Base-by-base conservation (phyloP, 352 stramenopile genomes). In the Globisporangium nodosum region DNA sequence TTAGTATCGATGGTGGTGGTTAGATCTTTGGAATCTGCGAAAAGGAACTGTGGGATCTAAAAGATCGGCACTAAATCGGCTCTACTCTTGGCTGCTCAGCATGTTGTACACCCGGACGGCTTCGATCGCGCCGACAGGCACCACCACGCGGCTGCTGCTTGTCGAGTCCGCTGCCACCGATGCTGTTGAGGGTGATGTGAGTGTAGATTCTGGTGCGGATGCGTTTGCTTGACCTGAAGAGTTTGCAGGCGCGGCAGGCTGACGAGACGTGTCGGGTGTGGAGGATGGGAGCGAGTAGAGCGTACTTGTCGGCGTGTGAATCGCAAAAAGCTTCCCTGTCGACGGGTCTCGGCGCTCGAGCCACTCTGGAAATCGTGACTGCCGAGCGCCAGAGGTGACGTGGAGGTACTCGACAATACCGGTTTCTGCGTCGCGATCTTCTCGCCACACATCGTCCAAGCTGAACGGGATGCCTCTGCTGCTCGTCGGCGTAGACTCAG, bases 91-190 rank as follows among this genome's bases (percentile, higher is more conserved):
- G 31, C 48, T 54, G 15, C 53, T 52, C 9, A 61, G 48, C 56
- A 61, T 61, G 56, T 61, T 63, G 54, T 60, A 53, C 9, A 64
- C 61, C 8, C 65, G 65, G 15, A 72, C 53, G 13, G 65, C 65
- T 55, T 72, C 65, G 15, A 72, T 48, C 18, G 65, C 57, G 9
- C 65, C 62, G 16, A 72, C 47, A 24, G 65, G 65, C 1, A 72
- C 52, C 30, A 47, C 45, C 2, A 53, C 20, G 11, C 54, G 54
- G 15, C 59, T 43, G 12, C 37, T 39, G 9, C 33, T 20, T 48
- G 16, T n/a, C 18, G 43, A 27, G 43, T 48, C 43, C 9, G 15
- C 24, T 37, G 33, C 33, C 33, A 37, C 33, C 9, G 33, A 12
- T 37, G 33, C 33, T 18, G 12, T 18, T 16, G 37, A 43, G 37